Evolutionary conservation across 352 stramenopile genomes (phyloP).

Genomic region (Globisporangium acanthophoron): DNA sequence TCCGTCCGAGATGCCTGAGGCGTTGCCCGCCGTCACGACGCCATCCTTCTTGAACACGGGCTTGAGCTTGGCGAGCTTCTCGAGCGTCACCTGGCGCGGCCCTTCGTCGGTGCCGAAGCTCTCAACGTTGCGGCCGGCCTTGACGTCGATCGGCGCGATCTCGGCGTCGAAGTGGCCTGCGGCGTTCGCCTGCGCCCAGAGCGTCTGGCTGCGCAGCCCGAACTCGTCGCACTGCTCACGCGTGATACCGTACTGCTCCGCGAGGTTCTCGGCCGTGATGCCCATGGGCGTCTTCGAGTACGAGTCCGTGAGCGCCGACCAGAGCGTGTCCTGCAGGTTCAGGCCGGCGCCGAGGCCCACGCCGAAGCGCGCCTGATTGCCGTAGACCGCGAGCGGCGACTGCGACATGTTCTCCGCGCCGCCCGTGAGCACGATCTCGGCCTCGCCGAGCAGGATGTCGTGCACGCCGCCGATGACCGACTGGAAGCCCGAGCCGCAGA

Average conservation of each 20-base stretch:
- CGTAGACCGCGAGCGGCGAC: constrained; percentile 89
- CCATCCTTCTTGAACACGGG: constrained; percentile 98
- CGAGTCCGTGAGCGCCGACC: constrained; percentile 95
- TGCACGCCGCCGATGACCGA: constrained; percentile 91
- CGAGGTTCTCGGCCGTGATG: constrained; percentile 98
- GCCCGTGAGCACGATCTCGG: constrained; percentile 87
- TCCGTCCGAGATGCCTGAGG: constrained; percentile 96
- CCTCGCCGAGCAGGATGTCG: constrained; percentile 88
- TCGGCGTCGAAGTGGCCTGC: constrained; percentile 93
- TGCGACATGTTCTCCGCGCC: constrained; percentile 96
- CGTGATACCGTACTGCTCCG: constrained; percentile 91
- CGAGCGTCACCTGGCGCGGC: constrained; percentile 65
- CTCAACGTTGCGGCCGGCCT: constrained; percentile 89
- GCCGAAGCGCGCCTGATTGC: constrained; percentile 91
- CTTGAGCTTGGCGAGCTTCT: constrained; percentile 90
- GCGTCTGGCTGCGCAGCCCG: constrained; percentile 90
- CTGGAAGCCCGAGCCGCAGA: constrained; percentile 97
- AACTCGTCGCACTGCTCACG: constrained; percentile 95
- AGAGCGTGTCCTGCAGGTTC: constrained; percentile 94
- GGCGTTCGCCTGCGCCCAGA: constrained; percentile 89
- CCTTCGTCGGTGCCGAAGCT: constrained; percentile 74
- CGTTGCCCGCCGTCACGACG: constrained; percentile 94
- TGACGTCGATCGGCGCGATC: constrained; percentile 89
- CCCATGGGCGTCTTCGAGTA: constrained; percentile 96
- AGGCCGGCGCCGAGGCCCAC: constrained; percentile 90